Conservation (phyloP, 2,329 filamentous ascomycete genomes). For the Nemania sp. region DNA sequence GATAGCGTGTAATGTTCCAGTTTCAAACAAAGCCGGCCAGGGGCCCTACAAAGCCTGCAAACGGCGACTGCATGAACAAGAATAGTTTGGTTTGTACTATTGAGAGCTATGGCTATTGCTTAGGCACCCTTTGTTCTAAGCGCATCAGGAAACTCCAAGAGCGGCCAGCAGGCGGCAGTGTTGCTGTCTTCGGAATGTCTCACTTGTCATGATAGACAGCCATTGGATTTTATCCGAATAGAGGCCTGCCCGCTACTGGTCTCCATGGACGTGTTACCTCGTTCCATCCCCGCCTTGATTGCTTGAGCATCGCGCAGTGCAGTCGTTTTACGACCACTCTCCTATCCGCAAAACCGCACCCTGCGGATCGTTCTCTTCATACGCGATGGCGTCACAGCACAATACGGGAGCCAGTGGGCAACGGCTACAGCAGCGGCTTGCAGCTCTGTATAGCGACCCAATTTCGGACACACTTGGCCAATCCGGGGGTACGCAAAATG, state of each 20-base stretch:
- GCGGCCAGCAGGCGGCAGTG: conserved; percentile 11
- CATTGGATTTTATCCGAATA: conserved; percentile 26
- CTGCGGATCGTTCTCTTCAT: not conserved
- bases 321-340: not conserved
- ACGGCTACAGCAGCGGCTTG: conserved; percentile 5
- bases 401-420: not conserved
- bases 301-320: conserved; percentile 6
- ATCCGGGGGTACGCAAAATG: too few species aligned
- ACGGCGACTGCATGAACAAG: conserved; percentile 23
- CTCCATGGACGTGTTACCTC: conserved; percentile 15
- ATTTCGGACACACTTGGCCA: not conserved
- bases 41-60: conserved; percentile 30
- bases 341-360: not conserved
- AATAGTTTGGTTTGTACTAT: conserved; percentile 30
- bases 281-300: conserved; percentile 8
- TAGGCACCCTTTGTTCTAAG: conserved; percentile 36
- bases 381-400: conserved; percentile 22
- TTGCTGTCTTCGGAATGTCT: conserved; percentile 31
- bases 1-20: conserved; percentile 14
- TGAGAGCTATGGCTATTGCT: conserved; percentile 12
- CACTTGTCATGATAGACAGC: conserved; percentile 18
- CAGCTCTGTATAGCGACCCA: conserved; percentile 13
- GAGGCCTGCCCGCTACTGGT: conserved; percentile 24
- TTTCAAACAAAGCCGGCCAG: conserved; percentile 18
- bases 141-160: conserved; percentile 25